A percentile compares a stretch with the other conserved stretches of the same genome.
phyloP scores from a whole-genome alignment of 148 eudicot genomes.

The Rhododendron vialii region DNA sequence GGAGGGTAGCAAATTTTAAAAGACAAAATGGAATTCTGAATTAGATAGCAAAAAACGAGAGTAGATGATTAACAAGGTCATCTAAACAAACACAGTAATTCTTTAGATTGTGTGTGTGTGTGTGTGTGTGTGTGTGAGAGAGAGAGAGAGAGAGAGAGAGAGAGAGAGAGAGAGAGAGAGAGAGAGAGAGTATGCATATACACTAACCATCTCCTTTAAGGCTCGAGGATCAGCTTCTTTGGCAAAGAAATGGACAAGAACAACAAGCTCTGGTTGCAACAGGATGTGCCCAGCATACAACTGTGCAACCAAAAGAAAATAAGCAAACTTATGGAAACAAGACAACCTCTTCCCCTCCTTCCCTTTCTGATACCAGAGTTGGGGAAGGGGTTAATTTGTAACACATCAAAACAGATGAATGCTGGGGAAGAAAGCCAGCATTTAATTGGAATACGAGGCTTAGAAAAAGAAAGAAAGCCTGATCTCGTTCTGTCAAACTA shows the following conservation, averaged over 20 bases:
- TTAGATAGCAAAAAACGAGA: no score
- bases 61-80: no score
- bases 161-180: not conserved
- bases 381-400: not conserved
- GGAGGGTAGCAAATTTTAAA: no score
- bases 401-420: not conserved
- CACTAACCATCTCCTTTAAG: conserved; percentile 87
- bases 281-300: conserved; percentile 40
- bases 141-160: no score
- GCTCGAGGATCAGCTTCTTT: conserved; percentile 47
- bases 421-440: not conserved
- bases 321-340: not conserved
- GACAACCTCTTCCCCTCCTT: not conserved
- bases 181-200: not conserved
- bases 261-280: conserved; percentile 42
- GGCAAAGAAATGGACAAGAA: conserved; percentile 56
- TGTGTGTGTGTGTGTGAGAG: no score
- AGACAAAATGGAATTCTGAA: no score
- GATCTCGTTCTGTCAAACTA: no score
- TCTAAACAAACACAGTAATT: no score
- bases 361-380: not conserved
- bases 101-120: no score
- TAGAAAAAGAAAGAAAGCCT: no score
- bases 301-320: conserved; percentile 8
- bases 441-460: no score